Evolutionary conservation across 345 rosid species (phyloP), one percentile per base, ranked within the genome.

Genomic region (Brassica cretica): DNA sequence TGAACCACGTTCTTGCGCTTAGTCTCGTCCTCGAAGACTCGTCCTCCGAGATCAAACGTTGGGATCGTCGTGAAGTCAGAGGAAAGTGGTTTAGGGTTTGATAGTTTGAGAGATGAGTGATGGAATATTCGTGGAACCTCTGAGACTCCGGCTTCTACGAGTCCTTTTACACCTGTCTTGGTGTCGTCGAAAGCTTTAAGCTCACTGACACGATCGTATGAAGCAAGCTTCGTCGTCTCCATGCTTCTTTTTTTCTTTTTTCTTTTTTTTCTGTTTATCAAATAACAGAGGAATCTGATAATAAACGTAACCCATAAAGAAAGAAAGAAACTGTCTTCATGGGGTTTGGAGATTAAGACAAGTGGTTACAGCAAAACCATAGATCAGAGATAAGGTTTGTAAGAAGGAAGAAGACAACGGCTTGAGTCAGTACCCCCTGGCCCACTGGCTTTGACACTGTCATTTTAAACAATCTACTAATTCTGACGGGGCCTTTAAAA

Each of bases 51-150:
- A 67, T 81, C 84, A 7, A 81, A 41, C 0, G 80, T 62, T 29
- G 84, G 84, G 67, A 81, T 72, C 29, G 76, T 49, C 7, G 7
- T 65, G 41, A 72, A 46, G 51, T 64, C 51, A 0, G 64, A 33
- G 4, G 71, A 3, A 53, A 64, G 35, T n/a, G 76, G 73, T 19
- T 76, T 16, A 24, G 64, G 9, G 12, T 51, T 62, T 61, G 60
- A 18, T 29, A 63, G 2, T 3, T 68, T 74, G 12, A 4, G 5
- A 15, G 78, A 18, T 60, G 78, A 33, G 64, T 51, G 15, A 11
- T 62, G 77, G 71, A 84, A 84, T 2, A 81, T 78, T 3, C 71
- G 73, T 56, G 86, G 84, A 41, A 84, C 33, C 62, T 81, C 4
- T 5, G 76, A n/a, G 21, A 15, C 21, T 53, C 59, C 59, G 7